Base-by-base conservation (phyloP, 768 basidiomycete species). In the Symmetrospora coprosmae region DNA sequence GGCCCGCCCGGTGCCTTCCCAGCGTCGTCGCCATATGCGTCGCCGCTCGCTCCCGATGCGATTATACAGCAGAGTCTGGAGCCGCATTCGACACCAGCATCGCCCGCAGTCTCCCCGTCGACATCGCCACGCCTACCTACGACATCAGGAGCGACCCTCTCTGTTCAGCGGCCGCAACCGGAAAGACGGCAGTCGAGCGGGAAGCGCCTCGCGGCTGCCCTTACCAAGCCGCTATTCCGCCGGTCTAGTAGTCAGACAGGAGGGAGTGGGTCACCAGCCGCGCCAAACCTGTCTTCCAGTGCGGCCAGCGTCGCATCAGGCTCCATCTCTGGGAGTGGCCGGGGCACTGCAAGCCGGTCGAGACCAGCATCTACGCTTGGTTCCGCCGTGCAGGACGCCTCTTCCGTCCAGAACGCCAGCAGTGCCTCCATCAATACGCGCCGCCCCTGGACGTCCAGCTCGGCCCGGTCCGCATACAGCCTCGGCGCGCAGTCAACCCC, bases 111-210 rank as follows among this genome's bases (percentile, higher is more conserved):
- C 25, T 30, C 49, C 23, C 33, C 7, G 62, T 23, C 16, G 48
- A 16, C 13, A 50, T 34, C n/a, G 9, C 19, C 55, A 63, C 61
- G 14, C 8, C 17, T 14, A 69, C 31, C 70, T 68, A 16, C 60
- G 49, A 17, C 53, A 49, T 43, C 39, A 51, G 13, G 50, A 45
- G 34, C 19, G 19, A 17, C 5, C 21, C 40, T 23, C 14, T 53
- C 31, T 41, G 39, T 11, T 9, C 23, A 19, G 16, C 25, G 53
- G 34, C 53, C 53, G 30, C 14, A 11, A 19, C 21, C 43, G 43
- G 55, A 25, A 28, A 58, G 55, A 27, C 55, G 41, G 19, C 40
- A 31, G 16, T 58, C 55, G 9, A 45, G 41, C 28, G 28, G 13
- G 23, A 19, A 43, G 27, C n/a, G 37, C 43, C 40, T 58, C 28